A percentile compares a stretch with the other conserved stretches of the same genome.
Evolutionary conservation across 179 eudicot species (phyloP).

Genomic region (Actinidia arguta): DNA sequence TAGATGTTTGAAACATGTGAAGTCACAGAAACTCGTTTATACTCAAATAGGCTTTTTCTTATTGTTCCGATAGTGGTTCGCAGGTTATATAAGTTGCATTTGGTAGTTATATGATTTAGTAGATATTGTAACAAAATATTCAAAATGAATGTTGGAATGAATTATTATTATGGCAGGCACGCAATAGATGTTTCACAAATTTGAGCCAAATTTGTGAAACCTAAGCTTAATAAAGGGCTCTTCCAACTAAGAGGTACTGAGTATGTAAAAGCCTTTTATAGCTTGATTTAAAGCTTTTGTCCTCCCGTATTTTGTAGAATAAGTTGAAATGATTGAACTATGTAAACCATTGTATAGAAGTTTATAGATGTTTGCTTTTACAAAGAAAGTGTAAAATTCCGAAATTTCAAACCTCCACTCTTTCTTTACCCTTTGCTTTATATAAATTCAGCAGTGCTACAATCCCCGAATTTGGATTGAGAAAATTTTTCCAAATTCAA

Average conservation of each 20-base stretch:
- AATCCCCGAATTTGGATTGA: too few relatives aligned
- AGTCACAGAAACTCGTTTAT: not conserved
- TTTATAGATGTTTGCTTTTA: not conserved
- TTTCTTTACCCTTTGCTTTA: not conserved
- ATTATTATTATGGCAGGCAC: not conserved
- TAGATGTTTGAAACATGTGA: not conserved
- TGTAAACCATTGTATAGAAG: conserved; percentile 1
- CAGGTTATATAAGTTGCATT: not conserved
- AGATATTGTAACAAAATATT: not conserved
- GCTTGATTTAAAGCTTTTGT: not conserved
- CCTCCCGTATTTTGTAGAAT: not conserved
- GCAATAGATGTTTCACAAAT: not conserved
- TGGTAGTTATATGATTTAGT: not conserved
- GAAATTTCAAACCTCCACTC: not conserved
- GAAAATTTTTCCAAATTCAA: too few relatives aligned
- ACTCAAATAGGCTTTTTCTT: not conserved
- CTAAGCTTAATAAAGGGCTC: not conserved
- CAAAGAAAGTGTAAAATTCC: not conserved
- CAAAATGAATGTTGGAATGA: not conserved
- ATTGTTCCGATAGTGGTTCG: not conserved
- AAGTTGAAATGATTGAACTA: not conserved
- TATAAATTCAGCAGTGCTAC: not conserved
- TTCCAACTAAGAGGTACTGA: not conserved
- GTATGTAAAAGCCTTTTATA: not conserved
- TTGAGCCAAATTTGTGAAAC: not conserved